Base-by-base conservation (phyloP, 768 basidiomycete species). In the Leccinum olivaceopallidum region DNA sequence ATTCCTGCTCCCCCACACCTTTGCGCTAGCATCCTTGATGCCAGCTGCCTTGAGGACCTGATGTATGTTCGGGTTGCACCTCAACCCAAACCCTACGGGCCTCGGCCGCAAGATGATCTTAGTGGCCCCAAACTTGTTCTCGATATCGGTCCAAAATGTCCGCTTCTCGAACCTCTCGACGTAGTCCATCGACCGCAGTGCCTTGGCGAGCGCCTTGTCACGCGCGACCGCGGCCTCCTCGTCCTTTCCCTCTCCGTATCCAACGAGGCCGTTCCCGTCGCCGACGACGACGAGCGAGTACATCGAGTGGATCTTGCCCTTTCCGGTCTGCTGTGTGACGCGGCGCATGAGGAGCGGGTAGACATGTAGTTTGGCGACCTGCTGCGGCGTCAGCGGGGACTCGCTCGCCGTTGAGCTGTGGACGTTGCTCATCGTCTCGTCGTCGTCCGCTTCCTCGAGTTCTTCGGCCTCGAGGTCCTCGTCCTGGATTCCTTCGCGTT, bases 141-240 rank as follows among this genome's bases (percentile, higher is more conserved):
- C 79, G 79, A 95, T 85, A 56, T 94, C 90, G 22, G 94, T 93
- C 92, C 93, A 98, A 18, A 97, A 81, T n/a, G 97, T 98, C 55
- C 97, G 84, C 63, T 86, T 80, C 75, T 99, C 96, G 75, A 94
- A 98, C n/a, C 94, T 86, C 65, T 92, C 89, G 57, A 99, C 93
- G 68, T 81, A 89, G 75, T 98, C 97, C 89, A 98, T 89, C 69
- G 88, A 90, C 63, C 88, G 82, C 30, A 96, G 80, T 2, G 94
- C 97, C 78, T 85, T 75, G 37, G 79, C 74, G 63, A 83, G 75
- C n/a, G 89, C 82, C 71, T 87, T 85, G 51, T 73, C 74, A 16
- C 80, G 70, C 3, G 90, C 92, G 18, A 78, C 74, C 7, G 78
- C 60, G 2, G 67, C 67, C 42, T 90, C 86, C 3, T 73, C 76